Evolutionary conservation across 495 filamentous ascomycete species (phyloP).

Genomic region (Aspergillus nanangensis): DNA sequence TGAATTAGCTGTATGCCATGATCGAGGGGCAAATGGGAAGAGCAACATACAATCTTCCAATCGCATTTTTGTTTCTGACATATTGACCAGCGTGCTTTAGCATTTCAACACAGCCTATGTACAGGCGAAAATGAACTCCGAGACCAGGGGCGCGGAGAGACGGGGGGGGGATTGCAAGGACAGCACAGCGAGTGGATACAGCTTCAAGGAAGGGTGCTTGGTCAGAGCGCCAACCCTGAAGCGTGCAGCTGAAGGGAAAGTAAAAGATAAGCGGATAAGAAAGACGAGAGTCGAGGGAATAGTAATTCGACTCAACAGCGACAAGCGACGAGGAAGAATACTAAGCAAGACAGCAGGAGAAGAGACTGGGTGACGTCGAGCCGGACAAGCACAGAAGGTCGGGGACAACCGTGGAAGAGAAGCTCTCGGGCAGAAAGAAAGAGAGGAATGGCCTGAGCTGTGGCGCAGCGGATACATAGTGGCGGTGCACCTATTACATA

Average conservation of each 20-base stretch:
- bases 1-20: not conserved
- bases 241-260: constrained; percentile 10
- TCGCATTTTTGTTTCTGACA: constrained; percentile 77
- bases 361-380: not conserved
- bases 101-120: constrained; percentile 36
- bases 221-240: constrained; percentile 24
- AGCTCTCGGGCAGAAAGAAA: no score
- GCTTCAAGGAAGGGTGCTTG: constrained; percentile 29
- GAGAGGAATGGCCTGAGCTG: no score
- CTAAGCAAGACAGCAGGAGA: not conserved
- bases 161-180: constrained; percentile 17
- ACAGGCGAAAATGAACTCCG: constrained; percentile 15
- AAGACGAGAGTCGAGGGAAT: not conserved
- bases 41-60: constrained; percentile 77
- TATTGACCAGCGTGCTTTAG: constrained; percentile 44
- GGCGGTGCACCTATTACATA: no score
- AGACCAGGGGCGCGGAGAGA: constrained; percentile 18
- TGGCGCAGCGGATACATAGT: no score
- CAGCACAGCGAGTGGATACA: constrained; percentile 20
- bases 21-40: not conserved
- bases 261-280: not conserved
- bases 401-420: not conserved
- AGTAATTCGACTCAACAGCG: no score
- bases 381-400: no score
- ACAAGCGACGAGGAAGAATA: not conserved